Evolutionary conservation across 2,329 filamentous ascomycete species (phyloP), one percentile per base, ranked within the genome.

Genomic region (Fusarium albosuccineum): DNA sequence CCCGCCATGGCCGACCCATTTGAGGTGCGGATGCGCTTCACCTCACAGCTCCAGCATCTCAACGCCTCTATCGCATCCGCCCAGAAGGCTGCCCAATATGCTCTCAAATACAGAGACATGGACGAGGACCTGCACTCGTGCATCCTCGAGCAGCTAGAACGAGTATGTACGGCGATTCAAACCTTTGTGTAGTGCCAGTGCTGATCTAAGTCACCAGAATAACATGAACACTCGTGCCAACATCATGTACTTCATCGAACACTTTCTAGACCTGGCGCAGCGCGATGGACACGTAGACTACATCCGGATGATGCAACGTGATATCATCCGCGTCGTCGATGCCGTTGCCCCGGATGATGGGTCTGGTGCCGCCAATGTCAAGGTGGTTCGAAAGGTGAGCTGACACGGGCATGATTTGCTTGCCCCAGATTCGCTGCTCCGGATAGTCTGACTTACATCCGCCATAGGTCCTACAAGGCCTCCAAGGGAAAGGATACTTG

Each of bases 231-330:
- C 91, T 52, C 87, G 95, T 63, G 97, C 96, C 61, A 99, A 99
- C 77, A 98, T 99, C 78, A 97, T 99, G 92, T 99, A 97, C 81
- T 99, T 99, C 80, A 91, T 99, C 75, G 95, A 98, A 75, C 92
- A 95, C 71, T 92, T 99, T 70, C 92, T 97, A 76, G 95, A 98
- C 76, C 86, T 93, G 80, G 92, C 93, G 22, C 86, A 88, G 66
- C 91, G 89, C 69, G 92, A 93, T 69, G 87, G 89, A 66, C 90
- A 96, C 71, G 81, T 87, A 54, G 90, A 93, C 66, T 99, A 97
- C 75, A 89, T 97, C 29, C 89, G 91, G 52, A 97, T 98, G 93
- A 92, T 99, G 81, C 92, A 97, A 79, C 86, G 94, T 46, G 96
- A 99, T 76, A 97, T 99, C 40, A 85, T 97, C 34, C 87, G 92